phyloP scores from a whole-genome alignment of 768 basidiomycete genomes.

The Calvatia gigantea region DNA sequence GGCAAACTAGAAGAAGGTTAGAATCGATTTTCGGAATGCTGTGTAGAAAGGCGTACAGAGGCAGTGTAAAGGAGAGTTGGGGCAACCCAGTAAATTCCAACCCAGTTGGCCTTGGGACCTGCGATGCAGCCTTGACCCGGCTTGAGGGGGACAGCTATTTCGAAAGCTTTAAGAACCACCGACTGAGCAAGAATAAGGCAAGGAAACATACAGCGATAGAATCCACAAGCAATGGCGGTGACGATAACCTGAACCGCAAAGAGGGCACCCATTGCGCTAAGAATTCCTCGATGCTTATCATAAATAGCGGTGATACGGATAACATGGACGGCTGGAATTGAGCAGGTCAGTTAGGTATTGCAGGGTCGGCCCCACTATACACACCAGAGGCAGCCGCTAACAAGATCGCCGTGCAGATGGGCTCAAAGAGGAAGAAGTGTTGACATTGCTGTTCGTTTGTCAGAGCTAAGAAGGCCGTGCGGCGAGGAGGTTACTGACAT shows the following conservation, averaged over 20 bases:
- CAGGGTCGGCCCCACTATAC: slow-evolving; percentile 12
- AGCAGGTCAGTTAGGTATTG: slow-evolving; percentile 1
- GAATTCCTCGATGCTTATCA: slow-evolving; percentile 55
- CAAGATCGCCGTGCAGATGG: slow-evolving; percentile 79
- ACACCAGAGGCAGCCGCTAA: slow-evolving; percentile 66
- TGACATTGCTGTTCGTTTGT: slow-evolving; percentile 37
- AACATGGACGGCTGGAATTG: slow-evolving; percentile 54
- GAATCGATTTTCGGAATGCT: background rate
- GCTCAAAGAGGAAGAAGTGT: slow-evolving; percentile 80
- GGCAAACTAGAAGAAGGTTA: slow-evolving; percentile 36
- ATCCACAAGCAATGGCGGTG: slow-evolving; percentile 73
- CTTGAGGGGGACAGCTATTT: slow-evolving; percentile 62
- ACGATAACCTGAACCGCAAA: slow-evolving; percentile 67
- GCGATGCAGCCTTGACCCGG: slow-evolving; percentile 83
- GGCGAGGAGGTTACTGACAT: slow-evolving; percentile 32
- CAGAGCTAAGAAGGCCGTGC: slow-evolving; percentile 25
- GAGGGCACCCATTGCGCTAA: slow-evolving; percentile 52
- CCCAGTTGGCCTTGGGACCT: slow-evolving; percentile 77
- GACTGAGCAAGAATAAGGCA: slow-evolving; percentile 6
- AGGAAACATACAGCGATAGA: slow-evolving; percentile 61
- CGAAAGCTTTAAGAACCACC: slow-evolving; percentile 1
- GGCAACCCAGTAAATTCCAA: slow-evolving; percentile 81
- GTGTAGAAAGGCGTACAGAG: slow-evolving; percentile 44
- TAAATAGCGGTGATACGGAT: slow-evolving; percentile 81
- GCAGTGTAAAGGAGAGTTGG: slow-evolving; percentile 70